Base-by-base conservation (phyloP, 306 rosid species). In the Pyrus pyrifolia region DNA sequence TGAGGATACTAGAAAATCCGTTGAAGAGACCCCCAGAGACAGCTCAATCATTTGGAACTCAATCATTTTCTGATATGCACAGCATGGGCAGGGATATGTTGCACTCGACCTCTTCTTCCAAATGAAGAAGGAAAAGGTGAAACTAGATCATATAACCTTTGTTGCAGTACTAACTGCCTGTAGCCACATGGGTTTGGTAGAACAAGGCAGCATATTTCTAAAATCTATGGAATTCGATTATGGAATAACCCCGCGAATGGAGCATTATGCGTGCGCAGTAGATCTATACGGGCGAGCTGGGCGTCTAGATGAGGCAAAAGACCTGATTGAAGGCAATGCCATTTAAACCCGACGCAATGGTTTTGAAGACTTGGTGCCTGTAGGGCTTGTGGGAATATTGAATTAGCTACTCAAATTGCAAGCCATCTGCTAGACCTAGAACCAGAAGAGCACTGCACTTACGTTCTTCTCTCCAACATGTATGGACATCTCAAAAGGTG, bases 161-260 rank as follows among this genome's bases (percentile, higher is more conserved):
- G 97, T 91, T 70, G 97, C 97, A 19, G 81, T 93, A 71, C 81
- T 93, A 31, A 91, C 92, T 44, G 96, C 98, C 3, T 93, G 96
- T 70, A 93, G 97, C 74, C 98, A 91, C 70, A 83, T 78, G 71
- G 97, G 97, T 69, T 81, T 91, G 71, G 86, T 93, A 55, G 93
- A 88, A 81, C 81, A 88, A 84, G 97, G 94, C 29, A 70, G 81
- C 72, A 85, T 80, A 35, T 74, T 91, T 42, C 73, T 90, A 53
- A 73, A 74, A 19, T 79, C 79, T 23, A 88, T 84, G 97, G 93
- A 86, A 72, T 82, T 81, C 68, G 84, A 87, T 53, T 86, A 82
- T 38, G 88, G 90, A 63, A 80, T 93, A 81, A 74, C 85, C 67
- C 93, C 77, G 1, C 79, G 82, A 53, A 86, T 87, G 91, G 94